A percentile compares a stretch with the other conserved stretches of the same genome.
These are phyloP conservation scores for Haplosporangium gracile DNA, from an alignment of 192 early-diverging fungal genomes.

Conservation along the genomic window DNA sequence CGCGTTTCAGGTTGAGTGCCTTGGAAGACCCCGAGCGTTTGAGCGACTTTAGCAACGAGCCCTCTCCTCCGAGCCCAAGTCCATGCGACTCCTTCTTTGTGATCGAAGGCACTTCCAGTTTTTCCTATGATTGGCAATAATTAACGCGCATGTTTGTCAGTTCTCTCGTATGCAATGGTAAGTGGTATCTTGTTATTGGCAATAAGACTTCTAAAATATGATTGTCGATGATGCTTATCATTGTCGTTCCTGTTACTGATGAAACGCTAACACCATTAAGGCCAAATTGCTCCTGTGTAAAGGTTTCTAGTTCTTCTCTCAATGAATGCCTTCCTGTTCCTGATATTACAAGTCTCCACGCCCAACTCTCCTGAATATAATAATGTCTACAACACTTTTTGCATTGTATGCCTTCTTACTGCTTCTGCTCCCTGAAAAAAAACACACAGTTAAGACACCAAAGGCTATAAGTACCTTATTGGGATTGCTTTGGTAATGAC, in stretches of 20 bases:
- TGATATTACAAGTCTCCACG: too few relatives aligned
- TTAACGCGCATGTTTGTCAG: not conserved
- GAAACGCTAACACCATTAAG: too few relatives aligned
- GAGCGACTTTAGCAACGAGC: slow-evolving; percentile 43
- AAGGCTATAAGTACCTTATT: slow-evolving; percentile 30
- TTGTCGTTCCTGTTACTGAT: too few relatives aligned
- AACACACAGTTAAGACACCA: not conserved
- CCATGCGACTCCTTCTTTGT: slow-evolving; percentile 51
- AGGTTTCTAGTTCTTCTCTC: too few relatives aligned
- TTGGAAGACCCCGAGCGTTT: slow-evolving; percentile 54
- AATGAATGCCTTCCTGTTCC: too few relatives aligned
- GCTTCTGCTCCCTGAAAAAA: not conserved
- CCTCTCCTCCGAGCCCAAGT: slow-evolving; percentile 41
- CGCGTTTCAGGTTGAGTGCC: slow-evolving; percentile 41
- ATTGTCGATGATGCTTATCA: too few relatives aligned
- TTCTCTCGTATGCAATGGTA: not conserved
- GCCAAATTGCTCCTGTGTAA: too few relatives aligned
- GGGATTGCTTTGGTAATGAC: slow-evolving; percentile 16
- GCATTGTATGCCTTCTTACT: not conserved
- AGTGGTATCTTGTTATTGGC: not conserved
- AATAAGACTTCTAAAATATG: too few relatives aligned
- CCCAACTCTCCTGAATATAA: too few relatives aligned
- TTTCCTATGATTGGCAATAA: slow-evolving; percentile 27
- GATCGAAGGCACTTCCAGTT: slow-evolving; percentile 46
- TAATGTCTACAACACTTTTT: not conserved